Conservation (phyloP, 441 rosid species). For the Gossypium davidsonii region DNA sequence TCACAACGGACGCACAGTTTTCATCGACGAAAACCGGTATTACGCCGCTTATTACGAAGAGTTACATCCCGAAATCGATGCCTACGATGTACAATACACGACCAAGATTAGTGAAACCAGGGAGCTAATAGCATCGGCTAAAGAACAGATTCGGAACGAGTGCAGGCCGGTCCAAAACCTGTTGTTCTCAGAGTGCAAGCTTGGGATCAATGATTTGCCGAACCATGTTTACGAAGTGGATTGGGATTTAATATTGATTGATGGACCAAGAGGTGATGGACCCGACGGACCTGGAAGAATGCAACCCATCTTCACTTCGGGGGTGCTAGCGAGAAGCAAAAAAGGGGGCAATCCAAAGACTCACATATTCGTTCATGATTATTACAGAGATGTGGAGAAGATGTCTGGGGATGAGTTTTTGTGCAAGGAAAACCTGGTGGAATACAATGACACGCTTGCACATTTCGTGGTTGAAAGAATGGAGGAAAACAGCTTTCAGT, state of each 20-base stretch:
- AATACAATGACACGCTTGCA: slow-evolving; percentile 54
- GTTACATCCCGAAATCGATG: slow-evolving; percentile 75
- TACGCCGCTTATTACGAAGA: slow-evolving; percentile 87
- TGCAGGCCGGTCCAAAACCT: slow-evolving; percentile 89
- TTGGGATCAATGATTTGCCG: slow-evolving; percentile 83
- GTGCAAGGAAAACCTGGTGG: slow-evolving; percentile 75
- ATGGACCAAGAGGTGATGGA: slow-evolving; percentile 84
- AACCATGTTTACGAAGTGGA: slow-evolving; percentile 86
- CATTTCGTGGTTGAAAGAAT: slow-evolving; percentile 79
- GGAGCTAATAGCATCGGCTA: slow-evolving; percentile 48
- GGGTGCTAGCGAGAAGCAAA: slow-evolving; percentile 78
- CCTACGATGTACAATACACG: slow-evolving; percentile 81
- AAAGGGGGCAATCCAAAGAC: slow-evolving; percentile 70
- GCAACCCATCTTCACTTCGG: slow-evolving; percentile 83
- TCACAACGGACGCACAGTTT: slow-evolving; percentile 78
- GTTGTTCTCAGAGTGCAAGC: slow-evolving; percentile 77
- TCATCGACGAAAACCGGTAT: slow-evolving; percentile 85
- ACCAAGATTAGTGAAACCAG: slow-evolving; percentile 53
- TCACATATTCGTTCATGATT: slow-evolving; percentile 84
- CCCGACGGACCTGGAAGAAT: slow-evolving; percentile 68
- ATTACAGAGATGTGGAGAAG: slow-evolving; percentile 66
- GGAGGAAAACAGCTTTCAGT: slow-evolving; percentile 51
- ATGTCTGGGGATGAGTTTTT: slow-evolving; percentile 77
- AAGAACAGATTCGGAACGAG: slow-evolving; percentile 53
- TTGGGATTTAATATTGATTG: slow-evolving; percentile 88